phyloP scores from a whole-genome alignment of 257 asterid genomes.

The Solanum piurae region DNA sequence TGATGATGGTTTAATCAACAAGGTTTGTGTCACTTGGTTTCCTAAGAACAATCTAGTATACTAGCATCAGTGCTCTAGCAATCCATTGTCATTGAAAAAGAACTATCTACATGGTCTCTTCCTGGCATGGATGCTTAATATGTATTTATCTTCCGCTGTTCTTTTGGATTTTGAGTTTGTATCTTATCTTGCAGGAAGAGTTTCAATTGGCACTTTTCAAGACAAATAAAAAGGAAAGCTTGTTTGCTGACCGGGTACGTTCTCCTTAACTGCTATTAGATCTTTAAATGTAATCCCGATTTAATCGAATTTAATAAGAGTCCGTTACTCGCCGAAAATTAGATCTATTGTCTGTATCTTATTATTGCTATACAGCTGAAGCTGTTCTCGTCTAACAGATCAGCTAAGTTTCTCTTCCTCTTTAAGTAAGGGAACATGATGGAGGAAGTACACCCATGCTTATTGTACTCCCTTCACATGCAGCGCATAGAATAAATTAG shows the following conservation, averaged over 20 bases:
- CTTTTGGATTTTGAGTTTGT: neutral
- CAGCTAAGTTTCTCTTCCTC: neutral
- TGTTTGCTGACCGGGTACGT: constrained; percentile 94
- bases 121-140: neutral
- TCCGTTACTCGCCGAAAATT: neutral
- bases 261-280: neutral
- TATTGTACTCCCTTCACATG: neutral
- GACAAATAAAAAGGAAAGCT: constrained; percentile 91
- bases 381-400: neutral
- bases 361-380: neutral
- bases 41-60: neutral
- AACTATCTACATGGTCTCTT: neutral
- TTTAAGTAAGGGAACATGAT: neutral
- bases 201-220: constrained; percentile 95
- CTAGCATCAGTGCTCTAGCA: neutral
- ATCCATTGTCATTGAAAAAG: neutral
- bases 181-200: constrained; percentile 63
- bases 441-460: neutral
- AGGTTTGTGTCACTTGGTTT: constrained; percentile 31
- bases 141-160: neutral
- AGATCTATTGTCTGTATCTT: neutral
- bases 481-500: neutral
- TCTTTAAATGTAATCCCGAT: neutral
- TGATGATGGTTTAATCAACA: constrained; percentile 95
- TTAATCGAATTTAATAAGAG: neutral